A percentile compares a stretch with the other conserved stretches of the same genome.
phyloP scores from a whole-genome alignment of 257 asterid species.

The Linderniella brevidens region DNA sequence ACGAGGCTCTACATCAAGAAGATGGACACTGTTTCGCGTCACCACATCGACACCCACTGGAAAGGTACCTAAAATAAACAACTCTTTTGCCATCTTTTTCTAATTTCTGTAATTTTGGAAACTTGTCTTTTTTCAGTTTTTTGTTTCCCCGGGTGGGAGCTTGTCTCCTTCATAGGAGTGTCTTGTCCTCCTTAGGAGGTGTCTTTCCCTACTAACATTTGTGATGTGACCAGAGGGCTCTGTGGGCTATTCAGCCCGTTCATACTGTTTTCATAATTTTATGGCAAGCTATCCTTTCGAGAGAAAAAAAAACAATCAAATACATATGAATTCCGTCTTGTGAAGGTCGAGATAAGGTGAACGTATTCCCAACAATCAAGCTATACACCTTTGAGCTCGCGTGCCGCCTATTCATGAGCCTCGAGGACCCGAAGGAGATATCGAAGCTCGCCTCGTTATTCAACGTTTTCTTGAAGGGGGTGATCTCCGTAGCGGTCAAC shows the following conservation, averaged over 20 bases:
- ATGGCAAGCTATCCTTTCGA: not conserved
- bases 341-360: constrained; percentile 35
- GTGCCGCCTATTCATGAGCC: constrained; percentile 61
- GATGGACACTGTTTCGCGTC: constrained; percentile 34
- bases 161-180: too few species aligned
- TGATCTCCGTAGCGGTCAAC: constrained; percentile 40
- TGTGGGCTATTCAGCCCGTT: too few species aligned
- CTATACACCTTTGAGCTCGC: constrained; percentile 53
- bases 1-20: constrained; percentile 30
- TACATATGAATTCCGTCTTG: not conserved
- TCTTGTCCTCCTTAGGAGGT: too few species aligned
- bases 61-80: constrained; percentile 16
- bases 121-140: not conserved
- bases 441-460: constrained; percentile 33
- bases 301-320: not conserved
- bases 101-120: not conserved
- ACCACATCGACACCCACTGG: constrained; percentile 47
- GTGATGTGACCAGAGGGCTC: too few species aligned
- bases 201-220: too few species aligned
- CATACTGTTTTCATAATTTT: too few species aligned
- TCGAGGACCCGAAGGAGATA: constrained; percentile 37
- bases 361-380: constrained; percentile 34
- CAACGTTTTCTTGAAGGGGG: constrained; percentile 43
- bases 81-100: not conserved
- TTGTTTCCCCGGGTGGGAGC: not conserved